phyloP scores from a whole-genome alignment of 352 stramenopile species.

The Phytophthora podocarpi region DNA sequence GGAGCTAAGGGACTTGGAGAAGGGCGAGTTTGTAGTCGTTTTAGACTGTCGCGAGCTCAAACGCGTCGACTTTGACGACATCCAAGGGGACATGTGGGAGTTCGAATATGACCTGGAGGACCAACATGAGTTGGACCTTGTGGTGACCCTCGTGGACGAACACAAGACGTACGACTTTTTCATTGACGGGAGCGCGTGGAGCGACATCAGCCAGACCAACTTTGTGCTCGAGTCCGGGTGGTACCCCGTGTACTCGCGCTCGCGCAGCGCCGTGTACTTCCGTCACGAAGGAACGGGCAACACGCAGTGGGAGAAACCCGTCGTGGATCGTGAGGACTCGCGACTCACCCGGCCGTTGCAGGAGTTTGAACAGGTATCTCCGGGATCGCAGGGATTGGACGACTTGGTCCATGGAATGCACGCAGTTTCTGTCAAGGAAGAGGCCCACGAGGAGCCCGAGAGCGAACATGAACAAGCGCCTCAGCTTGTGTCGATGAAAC shows the following conservation, averaged over 20 bases:
- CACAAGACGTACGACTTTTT: slow-evolving; percentile 77
- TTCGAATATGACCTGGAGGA: slow-evolving; percentile 77
- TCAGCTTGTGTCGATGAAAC: slow-evolving; percentile 32
- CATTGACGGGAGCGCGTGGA: slow-evolving; percentile 77
- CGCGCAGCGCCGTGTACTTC: slow-evolving; percentile 76
- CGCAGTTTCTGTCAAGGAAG: slow-evolving; percentile 22
- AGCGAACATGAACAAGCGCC: slow-evolving; percentile 27
- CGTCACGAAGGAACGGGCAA: slow-evolving; percentile 65
- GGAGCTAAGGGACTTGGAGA: slow-evolving; percentile 70
- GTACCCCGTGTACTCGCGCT: slow-evolving; percentile 82
- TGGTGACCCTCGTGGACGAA: slow-evolving; percentile 69
- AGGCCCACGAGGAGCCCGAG: slow-evolving; percentile 28
- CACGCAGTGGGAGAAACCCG: slow-evolving; percentile 79
- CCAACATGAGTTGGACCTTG: slow-evolving; percentile 68
- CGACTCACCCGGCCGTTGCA: slow-evolving; percentile 38
- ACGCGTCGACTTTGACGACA: slow-evolving; percentile 66
- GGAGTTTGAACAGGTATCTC: slow-evolving; percentile 41
- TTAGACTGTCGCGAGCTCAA: slow-evolving; percentile 70
- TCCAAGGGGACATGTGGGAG: slow-evolving; percentile 69
- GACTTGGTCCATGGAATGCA: slow-evolving; percentile 35
- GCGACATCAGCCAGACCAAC: slow-evolving; percentile 76
- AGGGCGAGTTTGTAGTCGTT: slow-evolving; percentile 81
- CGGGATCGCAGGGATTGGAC: slow-evolving; percentile 33
- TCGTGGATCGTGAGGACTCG: slow-evolving; percentile 57
- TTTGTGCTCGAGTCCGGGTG: slow-evolving; percentile 81